Evolutionary conservation across 805 yeast genomes (phyloP).

Genomic region (Metschnikowia baotianmanensis): DNA sequence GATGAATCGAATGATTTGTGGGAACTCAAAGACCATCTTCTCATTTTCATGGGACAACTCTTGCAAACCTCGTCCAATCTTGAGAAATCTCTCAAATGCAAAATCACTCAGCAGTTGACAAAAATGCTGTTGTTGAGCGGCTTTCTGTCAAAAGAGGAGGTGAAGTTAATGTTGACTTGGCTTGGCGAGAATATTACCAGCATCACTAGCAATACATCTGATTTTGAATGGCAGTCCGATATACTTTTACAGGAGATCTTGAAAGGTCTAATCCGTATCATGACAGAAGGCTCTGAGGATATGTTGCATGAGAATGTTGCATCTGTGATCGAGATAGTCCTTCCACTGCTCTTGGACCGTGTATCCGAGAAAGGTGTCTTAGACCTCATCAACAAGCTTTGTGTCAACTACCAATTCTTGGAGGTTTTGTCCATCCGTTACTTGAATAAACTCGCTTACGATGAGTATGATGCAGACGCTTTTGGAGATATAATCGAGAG

Average conservation of each 20-base stretch:
- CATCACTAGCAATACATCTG: constrained; percentile 34
- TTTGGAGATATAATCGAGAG: constrained; percentile 18
- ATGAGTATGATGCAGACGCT: constrained; percentile 10
- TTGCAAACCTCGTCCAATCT: constrained; percentile 63
- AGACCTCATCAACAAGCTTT: constrained; percentile 27
- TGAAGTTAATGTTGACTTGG: constrained; percentile 60
- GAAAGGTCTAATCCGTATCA: constrained; percentile 50
- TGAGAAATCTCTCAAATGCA: constrained; percentile 67
- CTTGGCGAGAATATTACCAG: constrained; percentile 53
- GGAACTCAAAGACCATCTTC: constrained; percentile 60
- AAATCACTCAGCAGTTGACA: constrained; percentile 63
- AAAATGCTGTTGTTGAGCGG: constrained; percentile 49
- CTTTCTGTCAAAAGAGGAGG: constrained; percentile 54
- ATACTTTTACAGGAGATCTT: constrained; percentile 53
- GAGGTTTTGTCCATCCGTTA: constrained; percentile 45
- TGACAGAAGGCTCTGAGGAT: constrained; percentile 23
- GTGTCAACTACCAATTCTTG: constrained; percentile 42
- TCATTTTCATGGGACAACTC: constrained; percentile 66
- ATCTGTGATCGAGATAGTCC: constrained; percentile 40
- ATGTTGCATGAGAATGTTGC: constrained; percentile 24
- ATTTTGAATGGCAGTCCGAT: constrained; percentile 35
- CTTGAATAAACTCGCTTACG: constrained; percentile 36
- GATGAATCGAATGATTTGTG: constrained; percentile 36
- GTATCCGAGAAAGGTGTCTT: constrained; percentile 30
- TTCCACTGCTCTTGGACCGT: constrained; percentile 29